Base-by-base conservation (phyloP, 306 rosid genomes). In the Lathyrus aphaca region DNA sequence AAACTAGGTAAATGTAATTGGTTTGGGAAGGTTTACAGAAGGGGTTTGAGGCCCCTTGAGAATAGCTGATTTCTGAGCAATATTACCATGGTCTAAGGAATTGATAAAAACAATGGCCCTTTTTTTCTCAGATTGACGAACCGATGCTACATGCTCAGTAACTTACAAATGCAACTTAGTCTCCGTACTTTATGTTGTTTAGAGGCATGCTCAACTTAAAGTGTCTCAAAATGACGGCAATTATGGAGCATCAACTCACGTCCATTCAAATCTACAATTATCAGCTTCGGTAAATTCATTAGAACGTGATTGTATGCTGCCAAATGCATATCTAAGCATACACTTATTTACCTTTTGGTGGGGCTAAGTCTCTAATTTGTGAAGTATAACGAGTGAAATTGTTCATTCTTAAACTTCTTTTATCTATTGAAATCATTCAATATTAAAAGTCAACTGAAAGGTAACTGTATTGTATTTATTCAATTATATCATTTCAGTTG, bases 21-120 rank as follows among this genome's bases (percentile, higher is more conserved):
- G 43, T 79, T 68, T 51, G 84, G 80, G 63, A 83, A 80, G 73
- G 77, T 77, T 70, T 83, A 77, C 77, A 73, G 66, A 64, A 76
- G 82, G 72, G 82, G 69, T 64, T 12, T 18, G 77, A 76, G 17
- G 35, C 40, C 66, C 13, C 39, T 44, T 55, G 29, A 61, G 45
- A 39, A 55, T 69, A 45, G 77, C 71, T 69, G 51, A 73, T 62
- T 18, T 19, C 21, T 37, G 21, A 53, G 50, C 6, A 46, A 8
- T 70, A 18, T 25, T 40, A 29, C 43, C 11, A 10, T 53, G 61
- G 40, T 25, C 12, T 48, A 25, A 0, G 29, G 71, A 42, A 27
- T 15, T 30, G 25, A 15, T 61, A 23, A 32, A 72, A 72, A 27
- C 10, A 64, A 30, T 27, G 38, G 60, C n/a, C 25, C 6, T 30